These are phyloP conservation scores for Arachis stenosperma DNA, from an alignment of 306 rosid species.

Conservation along the genomic window DNA sequence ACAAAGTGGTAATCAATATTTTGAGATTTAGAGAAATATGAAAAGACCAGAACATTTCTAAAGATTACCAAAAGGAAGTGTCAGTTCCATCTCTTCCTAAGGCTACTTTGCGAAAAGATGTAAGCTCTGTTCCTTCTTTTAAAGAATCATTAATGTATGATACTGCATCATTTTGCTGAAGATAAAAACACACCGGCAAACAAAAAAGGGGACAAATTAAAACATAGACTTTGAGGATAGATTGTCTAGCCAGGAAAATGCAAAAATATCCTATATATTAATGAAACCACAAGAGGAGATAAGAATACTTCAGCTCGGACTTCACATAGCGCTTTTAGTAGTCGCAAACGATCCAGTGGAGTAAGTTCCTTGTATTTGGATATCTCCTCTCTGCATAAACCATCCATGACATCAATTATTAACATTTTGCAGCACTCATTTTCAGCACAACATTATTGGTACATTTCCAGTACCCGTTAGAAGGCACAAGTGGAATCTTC, in stretches of 20 bases:
- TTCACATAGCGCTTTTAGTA: constrained; percentile 91
- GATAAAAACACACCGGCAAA: constrained; percentile 36
- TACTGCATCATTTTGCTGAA: constrained; percentile 77
- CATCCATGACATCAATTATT: constrained; percentile 35
- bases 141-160: constrained; percentile 69
- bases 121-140: constrained; percentile 71
- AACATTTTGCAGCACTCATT: not conserved
- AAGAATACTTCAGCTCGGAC: constrained; percentile 73
- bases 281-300: constrained; percentile 23
- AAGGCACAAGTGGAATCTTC: constrained; percentile 68
- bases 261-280: constrained; percentile 4
- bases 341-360: constrained; percentile 66
- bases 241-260: constrained; percentile 2
- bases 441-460: constrained; percentile 9
- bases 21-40: constrained; percentile 7
- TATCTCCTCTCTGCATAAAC: constrained; percentile 79
- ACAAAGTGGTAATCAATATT: constrained; percentile 25
- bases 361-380: constrained; percentile 68
- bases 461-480: constrained; percentile 65
- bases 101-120: constrained; percentile 70
- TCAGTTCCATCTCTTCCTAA: constrained; percentile 65
- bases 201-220: constrained; percentile 10
- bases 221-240: constrained; percentile 23
- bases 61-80: constrained; percentile 70
- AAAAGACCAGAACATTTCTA: constrained; percentile 12